Conservation (phyloP, 2,329 filamentous ascomycete species). For the Phoma sp. region DNA sequence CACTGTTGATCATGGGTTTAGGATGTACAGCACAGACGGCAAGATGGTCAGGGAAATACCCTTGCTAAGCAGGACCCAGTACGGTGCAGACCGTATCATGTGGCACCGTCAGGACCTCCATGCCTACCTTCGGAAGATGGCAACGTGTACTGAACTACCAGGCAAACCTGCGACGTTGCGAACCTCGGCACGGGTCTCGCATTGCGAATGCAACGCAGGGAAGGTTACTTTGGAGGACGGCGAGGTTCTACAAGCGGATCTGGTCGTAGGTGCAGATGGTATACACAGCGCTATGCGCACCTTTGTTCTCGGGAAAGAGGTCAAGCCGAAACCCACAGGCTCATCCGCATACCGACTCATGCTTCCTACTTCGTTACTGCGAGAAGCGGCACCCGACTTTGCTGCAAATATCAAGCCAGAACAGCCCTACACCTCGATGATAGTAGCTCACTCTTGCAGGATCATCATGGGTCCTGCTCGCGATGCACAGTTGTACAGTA, state of each 20-base stretch:
- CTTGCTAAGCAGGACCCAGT: slow-evolving; percentile 35
- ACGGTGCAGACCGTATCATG: slow-evolving; percentile 50
- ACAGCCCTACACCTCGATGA: slow-evolving; percentile 54
- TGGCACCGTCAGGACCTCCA: slow-evolving; percentile 54
- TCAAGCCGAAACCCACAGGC: slow-evolving; percentile 43
- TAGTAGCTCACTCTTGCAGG: slow-evolving; percentile 51
- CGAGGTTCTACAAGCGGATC: slow-evolving; percentile 51
- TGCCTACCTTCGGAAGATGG: slow-evolving; percentile 52
- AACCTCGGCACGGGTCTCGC: slow-evolving; percentile 51
- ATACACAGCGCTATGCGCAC: slow-evolving; percentile 47
- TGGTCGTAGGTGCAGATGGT: slow-evolving; percentile 61
- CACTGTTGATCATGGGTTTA: slow-evolving; percentile 47
- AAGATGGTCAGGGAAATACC: slow-evolving; percentile 41
- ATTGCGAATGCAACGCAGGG: slow-evolving; percentile 49
- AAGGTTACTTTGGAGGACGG: slow-evolving; percentile 55
- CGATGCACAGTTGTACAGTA: slow-evolving; percentile 50
- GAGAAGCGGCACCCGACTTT: slow-evolving; percentile 31
- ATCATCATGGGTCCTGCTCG: slow-evolving; percentile 57
- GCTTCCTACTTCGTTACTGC: slow-evolving; percentile 28
- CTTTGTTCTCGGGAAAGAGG: slow-evolving; percentile 24
- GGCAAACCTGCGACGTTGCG: slow-evolving; percentile 45
- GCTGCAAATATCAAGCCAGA: slow-evolving; percentile 43
- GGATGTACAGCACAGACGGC: slow-evolving; percentile 44
- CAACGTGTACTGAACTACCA: slow-evolving; percentile 41
- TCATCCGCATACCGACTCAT: slow-evolving; percentile 51